Percentiles rank a stretch among this genome's conserved stretches.
Conservation (phyloP, 78 protist genomes). For the Dictyostelium capitatum region DNA sequence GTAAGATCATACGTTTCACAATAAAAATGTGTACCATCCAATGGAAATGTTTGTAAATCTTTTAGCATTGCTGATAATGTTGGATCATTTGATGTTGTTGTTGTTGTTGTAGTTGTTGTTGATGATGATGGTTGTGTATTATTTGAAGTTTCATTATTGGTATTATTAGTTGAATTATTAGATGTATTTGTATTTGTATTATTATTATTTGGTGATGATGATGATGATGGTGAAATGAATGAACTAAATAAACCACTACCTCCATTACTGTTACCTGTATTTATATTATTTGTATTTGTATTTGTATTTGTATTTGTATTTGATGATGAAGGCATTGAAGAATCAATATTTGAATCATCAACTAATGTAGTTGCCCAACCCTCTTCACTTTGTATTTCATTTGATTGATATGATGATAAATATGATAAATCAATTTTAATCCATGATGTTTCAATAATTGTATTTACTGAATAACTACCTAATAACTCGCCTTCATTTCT, state of each 20-base stretch:
- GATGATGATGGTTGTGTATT: background rate
- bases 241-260: slow-evolving; percentile 16
- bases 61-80: slow-evolving; percentile 12
- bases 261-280: background rate
- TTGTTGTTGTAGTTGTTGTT: background rate
- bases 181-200: background rate
- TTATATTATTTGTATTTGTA: background rate
- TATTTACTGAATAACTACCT: slow-evolving; percentile 43
- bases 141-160: background rate
- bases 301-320: background rate
- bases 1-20: slow-evolving; percentile 69
- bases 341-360: background rate
- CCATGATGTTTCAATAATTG: slow-evolving; percentile 43
- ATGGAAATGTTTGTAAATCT: slow-evolving; percentile 48
- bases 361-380: slow-evolving; percentile 23
- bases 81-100: background rate
- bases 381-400: slow-evolving; percentile 33
- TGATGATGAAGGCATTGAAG: background rate
- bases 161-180: background rate
- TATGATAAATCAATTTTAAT: slow-evolving; percentile 69
- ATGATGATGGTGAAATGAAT: background rate
- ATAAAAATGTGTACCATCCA: slow-evolving; percentile 70
- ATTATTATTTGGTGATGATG: background rate
- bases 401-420: slow-evolving; percentile 27
- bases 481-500: slow-evolving; percentile 69